Evolutionary conservation across 495 filamentous ascomycete species (phyloP), one percentile per base, ranked within the genome.

Genomic region (Pyrenula massariospora): DNA sequence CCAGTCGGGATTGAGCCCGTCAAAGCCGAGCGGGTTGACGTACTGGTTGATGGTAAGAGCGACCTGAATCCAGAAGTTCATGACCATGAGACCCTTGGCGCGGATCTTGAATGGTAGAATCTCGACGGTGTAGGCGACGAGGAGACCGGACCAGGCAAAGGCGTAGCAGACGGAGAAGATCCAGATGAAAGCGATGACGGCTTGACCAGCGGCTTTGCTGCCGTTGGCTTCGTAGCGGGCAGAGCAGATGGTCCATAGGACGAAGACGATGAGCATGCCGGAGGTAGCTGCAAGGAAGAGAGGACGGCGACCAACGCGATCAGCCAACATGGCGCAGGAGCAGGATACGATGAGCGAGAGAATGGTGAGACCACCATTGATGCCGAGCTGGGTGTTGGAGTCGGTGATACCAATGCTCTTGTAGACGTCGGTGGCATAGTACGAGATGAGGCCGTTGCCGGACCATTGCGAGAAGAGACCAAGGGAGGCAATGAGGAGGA

Each of bases 391-490:
- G 57, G 68, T 63, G 54, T 73, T 75, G 10, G 75, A 61, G 57
- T 78, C 72, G 2, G 58, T 75, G 56, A 84, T 69, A 48, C 84
- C 84, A 31, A 81, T 77, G 15, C 71, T 75, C 48, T 74, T 64
- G 58, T 86, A 80, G 61, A 87, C 76, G 52, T 70, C 69, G 48
- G 68, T 72, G 50, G 81, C 69, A 63, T 84, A 87, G 71, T 87
- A 86, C 52, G 77, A 81, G 62, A 85, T 78, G 47, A 84, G 76
- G 56, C 77, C 78, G 61, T 87, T 87, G 54, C 85, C 85, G 53
- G 79, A 82, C 74, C 80, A 87, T 72, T 89, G 85, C 10, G 81
- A 81, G 69, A 84, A 80, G 62, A 84, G 61, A 61, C 83, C 83
- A 25, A 84, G 70, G 21, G 77, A 77, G 42, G 84, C 66, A 25